A percentile compares a stretch with the other conserved stretches of the same genome.
phyloP scores from a whole-genome alignment of 768 basidiomycete species.

The Lactarius pseudohatsudake region DNA sequence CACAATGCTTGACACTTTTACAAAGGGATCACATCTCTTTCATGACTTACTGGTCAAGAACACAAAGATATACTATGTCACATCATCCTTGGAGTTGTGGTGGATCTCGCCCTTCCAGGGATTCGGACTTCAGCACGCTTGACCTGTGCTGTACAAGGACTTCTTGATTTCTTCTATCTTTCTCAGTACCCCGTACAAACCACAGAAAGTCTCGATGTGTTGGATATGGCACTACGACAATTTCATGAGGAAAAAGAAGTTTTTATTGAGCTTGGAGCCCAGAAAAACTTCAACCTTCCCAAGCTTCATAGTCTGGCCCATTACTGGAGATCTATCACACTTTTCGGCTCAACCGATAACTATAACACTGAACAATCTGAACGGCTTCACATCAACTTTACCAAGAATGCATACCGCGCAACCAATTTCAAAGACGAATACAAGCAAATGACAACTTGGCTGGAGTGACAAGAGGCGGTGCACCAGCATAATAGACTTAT shows the following conservation, averaged over 20 bases:
- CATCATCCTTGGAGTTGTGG: neutral
- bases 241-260: neutral
- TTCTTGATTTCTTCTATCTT: too few relatives aligned
- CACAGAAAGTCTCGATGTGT: too few relatives aligned
- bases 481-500: neutral
- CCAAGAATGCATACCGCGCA: too few relatives aligned
- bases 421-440: neutral
- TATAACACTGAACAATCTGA: neutral
- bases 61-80: slow-evolving; percentile 30
- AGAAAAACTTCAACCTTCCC: neutral
- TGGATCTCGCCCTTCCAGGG: neutral
- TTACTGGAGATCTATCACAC: neutral
- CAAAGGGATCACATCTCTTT: slow-evolving; percentile 30
- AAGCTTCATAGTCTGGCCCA: neutral
- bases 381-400: neutral
- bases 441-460: neutral
- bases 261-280: neutral
- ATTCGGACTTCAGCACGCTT: neutral
- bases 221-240: too few relatives aligned
- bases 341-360: neutral
- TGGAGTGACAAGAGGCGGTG: neutral
- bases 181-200: slow-evolving; percentile 10
- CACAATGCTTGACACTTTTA: slow-evolving; percentile 31
- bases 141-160: neutral
- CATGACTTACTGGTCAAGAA: slow-evolving; percentile 31